Evolutionary conservation across 495 filamentous ascomycete genomes (phyloP), one percentile per base, ranked within the genome.

Genomic region (Penicillium pulvis): DNA sequence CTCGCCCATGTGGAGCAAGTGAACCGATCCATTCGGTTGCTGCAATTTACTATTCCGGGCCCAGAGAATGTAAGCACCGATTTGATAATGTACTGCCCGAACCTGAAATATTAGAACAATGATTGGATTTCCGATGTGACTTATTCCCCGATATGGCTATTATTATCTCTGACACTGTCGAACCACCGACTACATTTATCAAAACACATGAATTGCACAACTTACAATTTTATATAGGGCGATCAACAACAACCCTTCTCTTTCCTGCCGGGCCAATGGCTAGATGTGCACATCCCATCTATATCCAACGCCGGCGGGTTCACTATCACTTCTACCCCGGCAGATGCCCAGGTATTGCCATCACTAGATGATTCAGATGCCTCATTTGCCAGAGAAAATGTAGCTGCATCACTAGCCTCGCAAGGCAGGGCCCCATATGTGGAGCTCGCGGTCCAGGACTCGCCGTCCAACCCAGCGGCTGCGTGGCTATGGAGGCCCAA

Each of bases 221-320:
- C n/a, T 55, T 55, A n/a, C 56, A 20, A 12, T 11, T 30, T 58
- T 52, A 24, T 33, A 51, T 31, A 71, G 61, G 45, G 58, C 56
- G 65, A 60, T 46, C 24, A 42, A 44, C 59, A 62, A 60, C 59
- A 64, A 59, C 67, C 71, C 30, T 73, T 79, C 39, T 68, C 69
- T 17, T 94, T 93, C 71, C 75, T 87, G 28, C 88, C 93, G 1
- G 93, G 93, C 35, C 93, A 97, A 80, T 97, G 92, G 92, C 80
- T 97, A 53, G 93, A 97, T 67, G 85, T 93, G 6, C 84, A 90
- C 64, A 79, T 89, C 48, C 89, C 90, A 0, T 72, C 73, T 28
- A 75, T 89, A 46, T 58, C 81, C 47, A 83, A 86, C 70, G 86
- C 90, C 3, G 91, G 91, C 8, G 91, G 91, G 6, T 96, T 93